Evolutionary conservation across 2,329 filamentous ascomycete genomes (phyloP), one percentile per base, ranked within the genome.

Genomic region (Setomelanomma holmii): DNA sequence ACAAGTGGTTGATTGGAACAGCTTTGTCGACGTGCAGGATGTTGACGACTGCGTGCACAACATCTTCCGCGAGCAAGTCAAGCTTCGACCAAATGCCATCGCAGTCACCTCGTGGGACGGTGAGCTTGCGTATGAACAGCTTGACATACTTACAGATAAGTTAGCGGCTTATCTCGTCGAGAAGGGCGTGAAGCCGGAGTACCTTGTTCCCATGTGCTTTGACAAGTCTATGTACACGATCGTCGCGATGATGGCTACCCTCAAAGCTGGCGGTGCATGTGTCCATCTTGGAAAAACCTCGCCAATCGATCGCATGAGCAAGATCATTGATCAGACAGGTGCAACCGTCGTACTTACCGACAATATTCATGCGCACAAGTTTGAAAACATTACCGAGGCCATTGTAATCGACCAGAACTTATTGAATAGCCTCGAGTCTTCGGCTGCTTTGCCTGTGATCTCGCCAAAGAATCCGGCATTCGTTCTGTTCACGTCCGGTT

Each of bases 211-310:
- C 2, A 43, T 55, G 1, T 43, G 36, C 22, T 55, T 55, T 33
- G 54, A 67, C 16, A 69, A 69, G 42, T 60, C 54, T 8, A 21
- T 20, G 20, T 59, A 50, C 44, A 52, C 56, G 5, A 27, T 63
- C 19, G 64, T 78, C 22, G 64, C 76, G 20, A 73, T 78, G 20
- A 57, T 79, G 14, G 77, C 68, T 38, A 69, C 63, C 7, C 53
- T 79, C 43, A 78, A 79, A 52, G 71, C 76, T n/a, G 77, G 77
- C 1, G 72, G 17, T 6, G 35, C 72, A 4, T 78, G 71, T 70
- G 78, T 74, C 53, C 42, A 27, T 34, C 41, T 60, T 12, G 49
- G 40, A 33, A 17, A 64, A 69, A 20, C 27, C 5, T 16, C 16
- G 4, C 52, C 52, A 19, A 35, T 27, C 5, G 19, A 24, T 16